Conservation (phyloP, 257 asterid genomes). For the Solanum appendiculatum region DNA sequence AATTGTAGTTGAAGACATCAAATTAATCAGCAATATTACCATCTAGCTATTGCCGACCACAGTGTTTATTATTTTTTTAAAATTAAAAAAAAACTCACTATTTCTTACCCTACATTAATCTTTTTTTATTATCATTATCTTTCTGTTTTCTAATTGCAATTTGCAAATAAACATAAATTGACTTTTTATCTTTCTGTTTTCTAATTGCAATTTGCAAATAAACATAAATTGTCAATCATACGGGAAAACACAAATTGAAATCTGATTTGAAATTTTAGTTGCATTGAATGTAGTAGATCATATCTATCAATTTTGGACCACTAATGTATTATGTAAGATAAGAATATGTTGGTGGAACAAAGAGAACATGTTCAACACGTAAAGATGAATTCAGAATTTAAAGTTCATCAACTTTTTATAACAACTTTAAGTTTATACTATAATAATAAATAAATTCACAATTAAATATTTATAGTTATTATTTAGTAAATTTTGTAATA, state of each 20-base stretch:
- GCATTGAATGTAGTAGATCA: too few species aligned
- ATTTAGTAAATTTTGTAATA: too few species aligned
- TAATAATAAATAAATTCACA: too few species aligned
- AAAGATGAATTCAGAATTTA: too few species aligned
- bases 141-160: not conserved
- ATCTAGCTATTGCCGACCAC: not conserved
- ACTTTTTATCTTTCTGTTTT: not conserved
- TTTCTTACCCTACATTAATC: not conserved
- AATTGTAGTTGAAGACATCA: too few species aligned
- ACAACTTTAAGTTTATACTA: too few species aligned
- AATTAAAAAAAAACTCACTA: too few species aligned
- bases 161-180: not conserved
- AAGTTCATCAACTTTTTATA: too few species aligned
- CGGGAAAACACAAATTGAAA: not conserved
- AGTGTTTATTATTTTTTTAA: not conserved
- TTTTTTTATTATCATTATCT: not conserved
- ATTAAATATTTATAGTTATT: too few species aligned
- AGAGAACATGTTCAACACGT: not conserved
- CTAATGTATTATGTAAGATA: not conserved
- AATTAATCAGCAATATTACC: not conserved
- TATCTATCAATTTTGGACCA: not conserved
- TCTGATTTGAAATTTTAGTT: too few species aligned
- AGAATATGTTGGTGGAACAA: not conserved
- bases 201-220: not conserved
- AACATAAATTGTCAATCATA: not conserved